A percentile compares a stretch with the other conserved stretches of the same genome.
Evolutionary conservation across 768 basidiomycete genomes (phyloP).

Genomic region (Pleurotus giganteus): DNA sequence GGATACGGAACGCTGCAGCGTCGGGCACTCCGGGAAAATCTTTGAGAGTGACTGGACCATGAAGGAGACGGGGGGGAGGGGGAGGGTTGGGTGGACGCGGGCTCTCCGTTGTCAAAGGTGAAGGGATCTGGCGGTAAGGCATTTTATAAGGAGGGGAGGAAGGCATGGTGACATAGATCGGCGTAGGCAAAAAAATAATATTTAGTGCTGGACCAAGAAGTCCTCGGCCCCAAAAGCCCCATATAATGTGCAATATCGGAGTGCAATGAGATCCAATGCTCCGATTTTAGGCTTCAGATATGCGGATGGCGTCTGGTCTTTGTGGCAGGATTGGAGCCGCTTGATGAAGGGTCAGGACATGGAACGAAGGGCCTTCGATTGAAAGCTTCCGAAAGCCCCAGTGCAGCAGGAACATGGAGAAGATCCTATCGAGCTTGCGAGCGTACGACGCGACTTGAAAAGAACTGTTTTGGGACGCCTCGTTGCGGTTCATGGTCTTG

Average conservation of each 20-base stretch:
- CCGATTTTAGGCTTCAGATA: conserved; percentile 10
- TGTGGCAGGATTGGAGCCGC: not conserved
- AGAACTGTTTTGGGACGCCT: conserved; percentile 4
- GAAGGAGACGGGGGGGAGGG: not conserved
- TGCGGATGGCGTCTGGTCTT: conserved; percentile 3
- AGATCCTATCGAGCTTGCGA: conserved; percentile 4
- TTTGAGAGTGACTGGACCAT: not conserved
- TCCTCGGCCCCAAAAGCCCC: conserved; percentile 11
- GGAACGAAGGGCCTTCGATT: not conserved
- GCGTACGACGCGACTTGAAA: not conserved
- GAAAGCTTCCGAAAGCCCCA: conserved; percentile 5
- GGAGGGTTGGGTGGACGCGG: not conserved
- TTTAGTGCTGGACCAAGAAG: conserved; percentile 9
- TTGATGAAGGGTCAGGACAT: conserved; percentile 1
- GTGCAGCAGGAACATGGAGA: not conserved
- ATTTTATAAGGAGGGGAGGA: conserved; percentile 5
- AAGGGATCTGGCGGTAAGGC: not conserved
- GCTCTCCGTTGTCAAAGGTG: not conserved
- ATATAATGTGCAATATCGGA: conserved; percentile 10
- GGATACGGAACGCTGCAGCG: not conserved
- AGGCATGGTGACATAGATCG: conserved; percentile 4
- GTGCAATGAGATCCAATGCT: conserved; percentile 3
- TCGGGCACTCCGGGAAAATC: not conserved
- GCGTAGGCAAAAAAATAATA: conserved; percentile 10
- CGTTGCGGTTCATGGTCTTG: conserved; percentile 6